phyloP scores from a whole-genome alignment of 768 basidiomycete genomes.

The Termitomyces eurrhizus region DNA sequence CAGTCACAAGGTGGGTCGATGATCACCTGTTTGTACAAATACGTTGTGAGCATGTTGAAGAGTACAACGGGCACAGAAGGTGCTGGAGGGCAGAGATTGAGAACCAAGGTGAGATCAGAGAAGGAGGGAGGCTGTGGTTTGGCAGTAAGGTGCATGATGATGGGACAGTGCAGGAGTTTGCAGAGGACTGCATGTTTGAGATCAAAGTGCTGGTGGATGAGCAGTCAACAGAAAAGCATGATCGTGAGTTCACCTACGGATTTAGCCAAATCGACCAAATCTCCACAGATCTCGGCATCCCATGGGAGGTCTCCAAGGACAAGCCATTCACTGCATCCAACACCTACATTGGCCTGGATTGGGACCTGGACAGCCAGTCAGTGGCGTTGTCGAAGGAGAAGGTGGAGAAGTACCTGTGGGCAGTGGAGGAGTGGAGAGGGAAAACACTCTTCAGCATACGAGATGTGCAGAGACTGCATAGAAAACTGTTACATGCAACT shows the following conservation, averaged over 20 bases:
- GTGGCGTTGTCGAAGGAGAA: background rate
- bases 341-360: background rate
- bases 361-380: background rate
- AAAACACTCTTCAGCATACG: too few relatives aligned
- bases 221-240: too few relatives aligned
- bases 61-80: constrained; percentile 16
- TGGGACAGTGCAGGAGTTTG: background rate
- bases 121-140: constrained; percentile 18
- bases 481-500: too few relatives aligned
- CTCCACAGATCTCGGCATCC: background rate
- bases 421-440: too few relatives aligned
- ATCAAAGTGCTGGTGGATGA: too few relatives aligned
- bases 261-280: background rate
- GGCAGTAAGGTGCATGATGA: constrained; percentile 4
- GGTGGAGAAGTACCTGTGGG: background rate
- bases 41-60: constrained; percentile 10
- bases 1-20: constrained; percentile 25
- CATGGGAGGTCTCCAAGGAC: background rate
- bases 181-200: background rate
- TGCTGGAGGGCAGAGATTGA: constrained; percentile 11
- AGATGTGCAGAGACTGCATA: too few relatives aligned
- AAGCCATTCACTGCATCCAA: too few relatives aligned
- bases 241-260: background rate
- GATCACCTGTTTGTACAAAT: constrained; percentile 23
- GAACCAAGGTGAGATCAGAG: background rate